A percentile compares a stretch with the other conserved stretches of the same genome.
phyloP scores from a whole-genome alignment of 495 filamentous ascomycete genomes.

The Chaetomium cochliodes region DNA sequence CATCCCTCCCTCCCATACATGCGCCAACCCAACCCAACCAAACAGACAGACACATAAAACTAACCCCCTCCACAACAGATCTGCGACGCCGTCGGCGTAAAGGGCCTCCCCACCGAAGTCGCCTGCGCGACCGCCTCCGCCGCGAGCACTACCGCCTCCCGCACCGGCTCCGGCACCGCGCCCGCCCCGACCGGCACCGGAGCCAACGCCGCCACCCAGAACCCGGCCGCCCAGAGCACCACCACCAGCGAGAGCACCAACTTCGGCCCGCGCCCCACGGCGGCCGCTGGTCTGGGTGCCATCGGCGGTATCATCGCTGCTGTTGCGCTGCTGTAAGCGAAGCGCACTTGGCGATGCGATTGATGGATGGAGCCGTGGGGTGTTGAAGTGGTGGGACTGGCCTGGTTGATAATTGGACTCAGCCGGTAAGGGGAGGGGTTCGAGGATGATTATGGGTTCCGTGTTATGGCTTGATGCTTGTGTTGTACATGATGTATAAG shows the following conservation, averaged over 20 bases:
- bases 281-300: constrained; percentile 33
- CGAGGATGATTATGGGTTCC: constrained; percentile 1
- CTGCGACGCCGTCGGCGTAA: constrained; percentile 39
- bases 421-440: no score
- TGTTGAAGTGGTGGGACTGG: neutral
- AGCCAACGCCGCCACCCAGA: constrained; percentile 23
- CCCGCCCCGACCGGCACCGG: constrained; percentile 17
- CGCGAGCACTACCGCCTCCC: constrained; percentile 25
- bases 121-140: constrained; percentile 28
- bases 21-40: neutral
- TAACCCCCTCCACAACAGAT: constrained; percentile 24
- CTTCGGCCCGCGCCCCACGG: constrained; percentile 31
- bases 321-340: constrained; percentile 34
- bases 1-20: neutral
- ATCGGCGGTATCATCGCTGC: constrained; percentile 37
- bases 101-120: constrained; percentile 37
- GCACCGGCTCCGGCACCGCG: constrained; percentile 24
- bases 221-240: constrained; percentile 18
- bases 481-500: constrained; percentile 12
- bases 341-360: no score
- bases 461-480: neutral
- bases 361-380: neutral
- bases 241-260: constrained; percentile 27
- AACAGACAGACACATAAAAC: neutral
- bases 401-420: no score